Evolutionary conservation across 495 filamentous ascomycete genomes (phyloP).

Genomic region (Annulohypoxylon nitens): DNA sequence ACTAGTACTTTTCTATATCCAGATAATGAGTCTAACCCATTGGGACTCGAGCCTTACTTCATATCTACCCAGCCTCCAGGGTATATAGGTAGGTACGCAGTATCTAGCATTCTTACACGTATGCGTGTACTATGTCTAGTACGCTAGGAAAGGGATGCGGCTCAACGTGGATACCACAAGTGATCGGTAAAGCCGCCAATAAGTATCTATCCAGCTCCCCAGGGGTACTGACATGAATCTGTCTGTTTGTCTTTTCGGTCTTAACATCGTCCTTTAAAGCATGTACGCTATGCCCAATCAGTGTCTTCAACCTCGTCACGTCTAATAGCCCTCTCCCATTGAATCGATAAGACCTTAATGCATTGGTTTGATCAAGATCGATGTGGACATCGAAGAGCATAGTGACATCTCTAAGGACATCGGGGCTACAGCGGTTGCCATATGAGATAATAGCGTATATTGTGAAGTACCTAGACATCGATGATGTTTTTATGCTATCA

Average conservation of each 20-base stretch:
- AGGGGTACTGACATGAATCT: constrained; percentile 6
- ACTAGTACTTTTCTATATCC: background rate
- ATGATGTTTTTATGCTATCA: constrained; percentile 64
- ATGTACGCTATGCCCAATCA: constrained; percentile 19
- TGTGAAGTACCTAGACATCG: constrained; percentile 64
- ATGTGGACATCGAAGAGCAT: constrained; percentile 19
- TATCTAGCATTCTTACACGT: too few relatives aligned
- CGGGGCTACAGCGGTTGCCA: constrained; percentile 59
- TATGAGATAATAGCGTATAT: constrained; percentile 76
- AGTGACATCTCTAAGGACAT: constrained; percentile 21
- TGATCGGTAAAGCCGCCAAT: background rate
- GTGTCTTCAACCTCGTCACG: background rate
- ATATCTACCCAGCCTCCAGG: background rate
- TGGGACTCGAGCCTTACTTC: background rate
- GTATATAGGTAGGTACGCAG: background rate
- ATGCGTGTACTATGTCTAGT: background rate
- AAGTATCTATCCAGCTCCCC: constrained; percentile 13
- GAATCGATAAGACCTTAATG: background rate
- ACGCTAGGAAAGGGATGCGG: background rate
- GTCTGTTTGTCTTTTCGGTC: background rate
- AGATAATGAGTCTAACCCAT: background rate
- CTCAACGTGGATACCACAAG: background rate
- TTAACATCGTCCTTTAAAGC: constrained; percentile 6
- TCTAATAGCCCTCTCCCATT: constrained; percentile 6
- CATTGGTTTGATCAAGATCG: constrained; percentile 7